Base-by-base conservation (phyloP, 176 grass and related monocot genomes). In the Oryza brachyantha region DNA sequence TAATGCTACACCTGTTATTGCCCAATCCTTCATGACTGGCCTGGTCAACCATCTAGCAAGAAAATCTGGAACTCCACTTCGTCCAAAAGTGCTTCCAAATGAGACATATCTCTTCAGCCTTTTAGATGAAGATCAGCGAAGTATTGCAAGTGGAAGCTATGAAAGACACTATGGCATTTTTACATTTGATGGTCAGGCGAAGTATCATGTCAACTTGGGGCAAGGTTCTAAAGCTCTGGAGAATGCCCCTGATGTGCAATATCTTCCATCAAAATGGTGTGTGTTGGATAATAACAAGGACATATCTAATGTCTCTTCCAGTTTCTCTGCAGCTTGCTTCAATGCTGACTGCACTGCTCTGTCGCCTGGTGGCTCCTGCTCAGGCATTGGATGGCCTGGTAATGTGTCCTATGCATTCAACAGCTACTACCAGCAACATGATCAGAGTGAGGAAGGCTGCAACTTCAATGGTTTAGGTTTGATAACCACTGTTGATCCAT, bases 321-420 rank as follows among this genome's bases (percentile, higher is more conserved):
- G 70, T 89, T 78, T 84, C 61, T 75, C 80, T 29, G 74, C 62
- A 8, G 96, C 96, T 62, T 98, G 96, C 84, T 91, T 81, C 3
- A 68, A 43, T 60, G 89, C 92, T 0, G 96, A 98, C 62, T 98
- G 96, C 35, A 93, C 83, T 80, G 80, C 90, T 76, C 64, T 98
- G 77, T 91, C 74, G 25, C 61, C 84, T 75, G 96, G 92, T 77
- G 88, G 88, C 25, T 93, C 96, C 38, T 98, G 92, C 64, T 65
- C 83, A 13, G 66, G 83, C 22, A 89, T 93, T 84, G 81, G 78
- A 34, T 98, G 90, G 90, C 96, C 92, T 55, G 96, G 87, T 11
- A 98, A 94, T 89, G 85, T 91, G 54, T 98, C 96, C 0, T 94
- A 93, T 72, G 92, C 92, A 34, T 98, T 98, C 90, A 98, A 98